Base-by-base conservation (phyloP, 176 grass and related monocot species). In the Guadua angustifolia region DNA sequence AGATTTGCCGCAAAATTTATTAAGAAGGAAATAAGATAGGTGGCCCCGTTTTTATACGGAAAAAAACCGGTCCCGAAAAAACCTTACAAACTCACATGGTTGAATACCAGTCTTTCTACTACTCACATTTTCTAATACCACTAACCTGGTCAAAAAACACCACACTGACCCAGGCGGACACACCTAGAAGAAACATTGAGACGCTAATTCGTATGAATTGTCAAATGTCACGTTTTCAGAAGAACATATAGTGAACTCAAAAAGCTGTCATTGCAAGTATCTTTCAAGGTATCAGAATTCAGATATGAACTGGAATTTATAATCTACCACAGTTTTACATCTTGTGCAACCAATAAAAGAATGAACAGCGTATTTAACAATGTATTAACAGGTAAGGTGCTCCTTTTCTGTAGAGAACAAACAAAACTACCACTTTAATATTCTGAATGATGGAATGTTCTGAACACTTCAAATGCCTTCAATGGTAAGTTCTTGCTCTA, bases 401-500 rank as follows among this genome's bases (percentile, higher is more conserved):
- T 46, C 42, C 21, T 73, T 66, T 83, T 33, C 39, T 51, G 46
- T 46, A 62, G 40, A 71, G 35, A 66, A 38, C 66, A 65, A 69
- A 82, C 32, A 79, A 4, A 2, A 35, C 86, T 97, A 92, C 63
- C 75, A 87, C 78, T 77, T 92, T 40, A 94, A 71, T 71, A 88
- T 55, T 70, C 70, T 87, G 68, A 88, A 97, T n/a, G 94, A 83
- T 66, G 89, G 85, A 83, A 97, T 71, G 40, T 94, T 73, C 63
- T 77, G 77, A 84, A 92, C 66, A 67, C 82, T 73, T 71, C 51
- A 97, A 63, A 92, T 90, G 64, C 79, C 79, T 61, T 71, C 77
- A 9, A 38, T 78, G 36, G 64, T 68, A 50, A 92, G 82, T 61
- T 97, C 94, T 84, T 90, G 74, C 81, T 94, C 94, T 84, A 97